Conservation (phyloP, 2,329 filamentous ascomycete genomes). For the Didymella segeticola region DNA sequence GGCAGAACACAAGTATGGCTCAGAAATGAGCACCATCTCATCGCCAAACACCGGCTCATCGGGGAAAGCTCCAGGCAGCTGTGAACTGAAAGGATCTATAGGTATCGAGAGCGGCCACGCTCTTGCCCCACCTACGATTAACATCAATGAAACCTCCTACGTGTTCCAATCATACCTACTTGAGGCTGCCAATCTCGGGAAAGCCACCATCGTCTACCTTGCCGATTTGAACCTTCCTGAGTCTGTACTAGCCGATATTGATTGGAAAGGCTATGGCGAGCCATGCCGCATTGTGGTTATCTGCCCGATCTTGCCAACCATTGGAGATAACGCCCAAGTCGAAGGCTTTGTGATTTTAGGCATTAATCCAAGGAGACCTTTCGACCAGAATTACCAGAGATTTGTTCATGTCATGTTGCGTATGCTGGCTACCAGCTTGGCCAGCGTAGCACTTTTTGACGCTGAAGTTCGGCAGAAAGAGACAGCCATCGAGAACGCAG, state of each 20-base stretch:
- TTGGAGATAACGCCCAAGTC: conserved; percentile 36
- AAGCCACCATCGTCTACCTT: conserved; percentile 37
- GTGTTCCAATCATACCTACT: conserved; percentile 36
- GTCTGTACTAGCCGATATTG: conserved; percentile 32
- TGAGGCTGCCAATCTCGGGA: conserved; percentile 33
- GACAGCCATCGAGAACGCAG: conserved; percentile 41
- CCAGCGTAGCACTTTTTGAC: conserved; percentile 50
- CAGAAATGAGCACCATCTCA: conserved; percentile 25
- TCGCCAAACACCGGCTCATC: conserved; percentile 21
- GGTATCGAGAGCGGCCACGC: conserved; percentile 31
- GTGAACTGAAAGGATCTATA: conserved; percentile 35
- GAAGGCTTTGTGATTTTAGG: conserved; percentile 51
- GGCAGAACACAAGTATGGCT: conserved; percentile 19
- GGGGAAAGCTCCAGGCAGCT: conserved; percentile 14
- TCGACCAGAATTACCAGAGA: conserved; percentile 49
- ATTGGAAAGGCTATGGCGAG: conserved; percentile 47
- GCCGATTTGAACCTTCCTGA: conserved; percentile 38
- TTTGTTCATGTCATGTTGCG: conserved; percentile 48
- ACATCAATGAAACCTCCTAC: conserved; percentile 29
- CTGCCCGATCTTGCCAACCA: conserved; percentile 47
- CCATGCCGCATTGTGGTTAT: conserved; percentile 44
- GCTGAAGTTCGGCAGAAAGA: conserved; percentile 46
- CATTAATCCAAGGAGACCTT: conserved; percentile 48
- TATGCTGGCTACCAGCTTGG: conserved; percentile 48
- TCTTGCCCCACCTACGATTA: conserved; percentile 34